Evolutionary conservation across 805 yeast species (phyloP), one percentile per base, ranked within the genome.

Genomic region (Barnettozyma siamensis): DNA sequence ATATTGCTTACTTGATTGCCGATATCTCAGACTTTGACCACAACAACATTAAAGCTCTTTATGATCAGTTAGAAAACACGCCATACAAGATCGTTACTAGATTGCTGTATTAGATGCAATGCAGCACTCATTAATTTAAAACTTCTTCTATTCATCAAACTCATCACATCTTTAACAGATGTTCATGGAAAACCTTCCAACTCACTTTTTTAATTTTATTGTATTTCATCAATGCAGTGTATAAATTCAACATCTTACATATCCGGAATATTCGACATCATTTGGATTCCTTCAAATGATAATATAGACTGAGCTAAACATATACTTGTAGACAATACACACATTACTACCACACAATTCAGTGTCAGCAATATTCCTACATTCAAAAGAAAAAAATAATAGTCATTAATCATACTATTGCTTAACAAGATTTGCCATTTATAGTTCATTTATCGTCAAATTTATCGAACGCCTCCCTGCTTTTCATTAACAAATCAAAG

Each of bases 1-100:
- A 87, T 45, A 83, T 93, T 59, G 99, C 99, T 44, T 93, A 93
- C 69, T 75, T 93, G 65, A 89, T 93, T 95, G 97, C 98, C 31
- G 99, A 93, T 67, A 87, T 93, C 57, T 76, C 93, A 31, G 85
- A 85, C 50, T 97, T 91, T 40, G 76, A 81, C 54, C 70, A 72
- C 46, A 78, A 79, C 49, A 96, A 88, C 60, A 88, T 93, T 67
- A 88, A 85, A 66, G 69, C 78, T 20, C 75, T 93, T 50, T 82
- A 89, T 64, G 85, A 85, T 59, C 83, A 84, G 63, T 77, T 93
- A 56, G 94, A 84, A 65, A 76, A 78, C 59, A 91, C 98, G 35
- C 88, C 91, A 33, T 88, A 82, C 76, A 88, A 85, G 66, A 85
- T 93, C 57, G 80, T 85, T 43, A 88, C 95, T 55, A 85, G 99